Percentiles rank a stretch among this genome's conserved stretches.
phyloP scores from a whole-genome alignment of 352 stramenopile species.

The Phytopythium oedochilum region DNA sequence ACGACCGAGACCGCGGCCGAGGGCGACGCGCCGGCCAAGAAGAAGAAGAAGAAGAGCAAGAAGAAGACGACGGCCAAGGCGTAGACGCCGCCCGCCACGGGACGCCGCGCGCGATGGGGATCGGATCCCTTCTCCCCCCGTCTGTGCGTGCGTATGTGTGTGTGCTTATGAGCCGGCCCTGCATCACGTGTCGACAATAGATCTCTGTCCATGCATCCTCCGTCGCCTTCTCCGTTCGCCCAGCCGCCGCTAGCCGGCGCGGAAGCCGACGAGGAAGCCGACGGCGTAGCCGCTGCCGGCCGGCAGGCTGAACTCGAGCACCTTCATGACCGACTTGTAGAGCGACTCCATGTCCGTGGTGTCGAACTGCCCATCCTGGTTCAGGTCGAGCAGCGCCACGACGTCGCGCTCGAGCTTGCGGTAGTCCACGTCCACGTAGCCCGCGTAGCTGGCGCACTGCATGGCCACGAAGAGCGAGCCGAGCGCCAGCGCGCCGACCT shows the following conservation, averaged over 20 bases:
- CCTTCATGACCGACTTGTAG: slow-evolving; percentile 72
- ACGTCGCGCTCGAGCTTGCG: slow-evolving; percentile 85
- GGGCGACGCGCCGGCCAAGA: background rate
- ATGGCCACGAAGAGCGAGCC: slow-evolving; percentile 84
- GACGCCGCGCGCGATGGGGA: no score
- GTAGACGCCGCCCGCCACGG: no score
- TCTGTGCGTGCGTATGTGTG: no score
- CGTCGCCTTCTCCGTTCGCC: no score
- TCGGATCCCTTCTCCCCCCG: no score
- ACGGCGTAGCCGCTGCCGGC: slow-evolving; percentile 69
- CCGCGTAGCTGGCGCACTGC: slow-evolving; percentile 86
- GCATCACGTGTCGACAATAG: background rate
- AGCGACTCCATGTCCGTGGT: slow-evolving; percentile 73
- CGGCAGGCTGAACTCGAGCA: slow-evolving; percentile 75
- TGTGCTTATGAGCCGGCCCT: background rate
- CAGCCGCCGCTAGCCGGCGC: slow-evolving; percentile 32
- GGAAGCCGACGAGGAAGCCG: slow-evolving; percentile 76
- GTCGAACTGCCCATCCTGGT: slow-evolving; percentile 73
- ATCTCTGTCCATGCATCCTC: background rate
- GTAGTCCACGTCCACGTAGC: slow-evolving; percentile 92
- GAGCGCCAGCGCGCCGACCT: slow-evolving; percentile 80
- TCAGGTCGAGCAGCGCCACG: slow-evolving; percentile 66
- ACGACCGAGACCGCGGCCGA: background rate
- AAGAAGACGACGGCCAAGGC: background rate
- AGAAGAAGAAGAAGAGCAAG: slow-evolving; percentile 2